These are phyloP conservation scores for Papiliotrema fonsecae DNA, from an alignment of 1,284 basidiomycete species.

Conservation along the genomic window DNA sequence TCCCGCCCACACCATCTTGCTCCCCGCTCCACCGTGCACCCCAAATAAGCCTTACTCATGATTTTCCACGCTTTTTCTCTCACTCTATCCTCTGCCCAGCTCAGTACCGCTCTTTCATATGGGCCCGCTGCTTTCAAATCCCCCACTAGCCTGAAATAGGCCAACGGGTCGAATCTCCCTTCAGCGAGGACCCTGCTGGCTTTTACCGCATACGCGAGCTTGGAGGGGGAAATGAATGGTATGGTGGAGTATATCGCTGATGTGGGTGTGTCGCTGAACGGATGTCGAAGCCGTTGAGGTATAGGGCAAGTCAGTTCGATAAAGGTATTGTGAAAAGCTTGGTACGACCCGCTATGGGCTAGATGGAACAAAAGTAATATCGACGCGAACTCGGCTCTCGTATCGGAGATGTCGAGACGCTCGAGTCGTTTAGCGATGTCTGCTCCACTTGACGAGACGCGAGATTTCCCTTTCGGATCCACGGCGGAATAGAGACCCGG, in stretches of 20 bases:
- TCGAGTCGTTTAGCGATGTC: not conserved
- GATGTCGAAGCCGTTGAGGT: conserved; percentile 1
- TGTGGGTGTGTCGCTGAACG: not conserved
- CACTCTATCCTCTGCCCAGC: conserved; percentile 24
- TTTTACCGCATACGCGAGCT: conserved; percentile 5
- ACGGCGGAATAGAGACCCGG: conserved; percentile 34
- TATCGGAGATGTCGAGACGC: conserved; percentile 6
- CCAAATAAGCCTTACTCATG: conserved; percentile 29
- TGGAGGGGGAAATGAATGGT: conserved; percentile 4
- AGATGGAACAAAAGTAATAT: conserved; percentile 36
- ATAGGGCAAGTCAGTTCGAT: conserved; percentile 14
- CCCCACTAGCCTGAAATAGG: conserved; percentile 16
- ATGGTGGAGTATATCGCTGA: not conserved
- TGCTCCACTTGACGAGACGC: not conserved
- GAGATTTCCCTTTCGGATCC: not conserved
- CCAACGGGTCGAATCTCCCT: conserved; percentile 28
- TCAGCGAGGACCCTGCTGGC: conserved; percentile 18
- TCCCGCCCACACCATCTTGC: conserved; percentile 5
- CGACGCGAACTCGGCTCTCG: conserved; percentile 24
- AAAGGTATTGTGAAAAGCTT: conserved; percentile 12
- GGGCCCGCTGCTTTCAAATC: not conserved
- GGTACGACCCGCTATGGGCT: conserved; percentile 13
- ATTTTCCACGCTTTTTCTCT: conserved; percentile 29
- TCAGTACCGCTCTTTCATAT: conserved; percentile 29
- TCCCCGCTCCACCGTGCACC: conserved; percentile 22